These are phyloP conservation scores for Mycena rebaudengoi DNA, from an alignment of 768 basidiomycete species.

Conservation along the genomic window DNA sequence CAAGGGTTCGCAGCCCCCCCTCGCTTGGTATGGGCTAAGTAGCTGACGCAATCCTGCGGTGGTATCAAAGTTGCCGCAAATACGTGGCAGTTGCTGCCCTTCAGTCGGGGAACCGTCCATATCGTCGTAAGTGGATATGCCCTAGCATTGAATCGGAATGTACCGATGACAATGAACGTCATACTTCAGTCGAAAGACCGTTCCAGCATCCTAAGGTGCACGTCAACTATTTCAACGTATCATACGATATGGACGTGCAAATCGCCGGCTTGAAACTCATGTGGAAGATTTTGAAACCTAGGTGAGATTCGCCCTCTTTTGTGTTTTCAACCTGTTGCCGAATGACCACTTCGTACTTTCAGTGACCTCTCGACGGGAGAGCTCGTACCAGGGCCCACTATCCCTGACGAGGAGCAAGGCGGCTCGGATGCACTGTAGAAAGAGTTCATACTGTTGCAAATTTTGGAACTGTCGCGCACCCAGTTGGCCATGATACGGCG, in stretches of 20 bases:
- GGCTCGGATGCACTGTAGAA: conserved; percentile 55
- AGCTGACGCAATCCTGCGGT: neutral
- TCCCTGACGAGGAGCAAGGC: conserved; percentile 51
- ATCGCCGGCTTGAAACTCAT: conserved; percentile 53
- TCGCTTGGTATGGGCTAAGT: neutral
- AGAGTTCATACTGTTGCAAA: conserved; percentile 49
- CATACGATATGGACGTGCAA: conserved; percentile 58
- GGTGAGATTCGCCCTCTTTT: conserved; percentile 32
- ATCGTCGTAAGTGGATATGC: neutral
- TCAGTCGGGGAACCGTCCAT: conserved; percentile 58
- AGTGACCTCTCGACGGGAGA: conserved; percentile 52
- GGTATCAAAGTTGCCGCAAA: conserved; percentile 51
- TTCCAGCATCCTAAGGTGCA: conserved; percentile 55
- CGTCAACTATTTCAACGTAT: conserved; percentile 61
- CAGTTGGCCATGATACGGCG: conserved; percentile 53
- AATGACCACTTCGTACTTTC: no score
- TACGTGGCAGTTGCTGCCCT: conserved; percentile 62
- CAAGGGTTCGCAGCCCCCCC: neutral
- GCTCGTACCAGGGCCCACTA: conserved; percentile 46
- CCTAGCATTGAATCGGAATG: neutral
- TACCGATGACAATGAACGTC: neutral
- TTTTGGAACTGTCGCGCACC: conserved; percentile 55
- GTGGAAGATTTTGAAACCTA: conserved; percentile 50
- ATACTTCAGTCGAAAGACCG: conserved; percentile 48
- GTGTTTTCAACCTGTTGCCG: neutral